Percentiles rank a stretch among this genome's conserved stretches.
These are phyloP conservation scores for Geotrichum macrosporum DNA, from an alignment of 1,139 yeast species.

Conservation along the genomic window DNA sequence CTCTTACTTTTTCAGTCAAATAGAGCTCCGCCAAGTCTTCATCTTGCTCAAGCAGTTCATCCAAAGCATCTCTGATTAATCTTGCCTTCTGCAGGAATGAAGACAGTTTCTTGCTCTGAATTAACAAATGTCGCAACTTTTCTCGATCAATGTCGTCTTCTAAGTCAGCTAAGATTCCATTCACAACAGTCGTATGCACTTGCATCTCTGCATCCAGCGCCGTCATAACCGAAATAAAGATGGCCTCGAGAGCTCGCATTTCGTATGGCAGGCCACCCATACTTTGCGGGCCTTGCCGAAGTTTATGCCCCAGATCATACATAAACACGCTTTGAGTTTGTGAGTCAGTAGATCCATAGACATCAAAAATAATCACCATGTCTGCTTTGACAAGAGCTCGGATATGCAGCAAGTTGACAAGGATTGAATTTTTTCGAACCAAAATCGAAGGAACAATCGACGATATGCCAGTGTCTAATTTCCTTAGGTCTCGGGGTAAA, in stretches of 20 bases:
- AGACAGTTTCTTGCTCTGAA: slow-evolving; percentile 74
- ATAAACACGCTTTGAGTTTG: slow-evolving; percentile 71
- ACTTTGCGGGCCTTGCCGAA: slow-evolving; percentile 40
- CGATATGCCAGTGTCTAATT: slow-evolving; percentile 81
- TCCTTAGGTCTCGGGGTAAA: slow-evolving; percentile 76
- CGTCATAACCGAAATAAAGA: slow-evolving; percentile 77
- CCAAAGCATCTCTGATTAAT: slow-evolving; percentile 77
- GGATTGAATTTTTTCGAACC: slow-evolving; percentile 70
- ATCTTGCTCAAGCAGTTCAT: slow-evolving; percentile 84
- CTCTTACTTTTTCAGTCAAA: slow-evolving; percentile 49
- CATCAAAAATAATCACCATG: slow-evolving; percentile 77
- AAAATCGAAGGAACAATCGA: slow-evolving; percentile 87
- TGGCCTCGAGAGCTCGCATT: slow-evolving; percentile 83
- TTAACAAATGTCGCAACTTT: slow-evolving; percentile 70
- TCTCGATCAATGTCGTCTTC: slow-evolving; percentile 84
- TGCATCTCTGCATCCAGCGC: slow-evolving; percentile 82
- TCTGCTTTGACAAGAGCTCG: slow-evolving; percentile 82
- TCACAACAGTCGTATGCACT: slow-evolving; percentile 66
- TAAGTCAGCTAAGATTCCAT: slow-evolving; percentile 71
- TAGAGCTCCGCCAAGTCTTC: slow-evolving; percentile 88
- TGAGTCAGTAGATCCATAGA: slow-evolving; percentile 55
- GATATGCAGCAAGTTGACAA: slow-evolving; percentile 77
- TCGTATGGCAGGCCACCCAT: slow-evolving; percentile 57
- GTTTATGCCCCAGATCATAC: slow-evolving; percentile 79
- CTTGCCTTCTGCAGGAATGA: slow-evolving; percentile 81